phyloP scores from a whole-genome alignment of 1,284 basidiomycete species.

The Calocybe gambosa region DNA sequence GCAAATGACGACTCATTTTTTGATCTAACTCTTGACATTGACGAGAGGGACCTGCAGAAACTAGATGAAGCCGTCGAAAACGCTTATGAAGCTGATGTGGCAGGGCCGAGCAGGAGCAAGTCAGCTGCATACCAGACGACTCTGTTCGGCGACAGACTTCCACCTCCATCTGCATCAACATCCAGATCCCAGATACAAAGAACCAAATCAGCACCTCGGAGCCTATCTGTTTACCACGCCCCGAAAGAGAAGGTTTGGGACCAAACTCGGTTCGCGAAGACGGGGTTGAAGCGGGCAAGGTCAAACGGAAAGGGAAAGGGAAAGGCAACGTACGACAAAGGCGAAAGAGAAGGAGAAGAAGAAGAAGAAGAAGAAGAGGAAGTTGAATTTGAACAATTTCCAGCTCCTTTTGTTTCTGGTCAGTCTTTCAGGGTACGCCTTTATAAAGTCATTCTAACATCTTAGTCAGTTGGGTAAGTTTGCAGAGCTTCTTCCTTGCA shows the following conservation, averaged over 20 bases:
- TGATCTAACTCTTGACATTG: conserved; percentile 51
- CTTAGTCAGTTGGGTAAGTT: conserved; percentile 41
- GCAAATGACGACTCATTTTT: conserved; percentile 43
- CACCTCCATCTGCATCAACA: conserved; percentile 28
- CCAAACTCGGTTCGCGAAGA: conserved; percentile 76
- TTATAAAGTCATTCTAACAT: neutral
- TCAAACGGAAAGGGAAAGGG: conserved; percentile 42
- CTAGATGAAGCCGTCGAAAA: conserved; percentile 49
- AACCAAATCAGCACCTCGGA: conserved; percentile 37
- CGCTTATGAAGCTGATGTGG: conserved; percentile 31
- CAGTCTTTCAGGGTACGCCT: conserved; percentile 3
- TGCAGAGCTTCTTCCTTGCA: neutral
- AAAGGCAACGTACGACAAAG: conserved; percentile 33
- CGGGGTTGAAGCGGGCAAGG: conserved; percentile 49
- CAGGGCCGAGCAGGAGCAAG: conserved; percentile 38
- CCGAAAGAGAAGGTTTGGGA: conserved; percentile 81
- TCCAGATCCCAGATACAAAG: conserved; percentile 32
- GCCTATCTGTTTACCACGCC: conserved; percentile 46
- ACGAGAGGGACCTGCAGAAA: conserved; percentile 45
- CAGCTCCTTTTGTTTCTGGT: conserved; percentile 64
- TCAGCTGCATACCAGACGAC: conserved; percentile 55
- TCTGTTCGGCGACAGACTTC: conserved; percentile 52
- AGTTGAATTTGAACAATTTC: conserved; percentile 79
- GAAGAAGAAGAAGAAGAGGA: conserved; percentile 49
- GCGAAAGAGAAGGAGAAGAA: conserved; percentile 47